These are phyloP conservation scores for Mollisia scopiformis DNA, from an alignment of 2,329 filamentous ascomycete species.

Conservation along the genomic window DNA sequence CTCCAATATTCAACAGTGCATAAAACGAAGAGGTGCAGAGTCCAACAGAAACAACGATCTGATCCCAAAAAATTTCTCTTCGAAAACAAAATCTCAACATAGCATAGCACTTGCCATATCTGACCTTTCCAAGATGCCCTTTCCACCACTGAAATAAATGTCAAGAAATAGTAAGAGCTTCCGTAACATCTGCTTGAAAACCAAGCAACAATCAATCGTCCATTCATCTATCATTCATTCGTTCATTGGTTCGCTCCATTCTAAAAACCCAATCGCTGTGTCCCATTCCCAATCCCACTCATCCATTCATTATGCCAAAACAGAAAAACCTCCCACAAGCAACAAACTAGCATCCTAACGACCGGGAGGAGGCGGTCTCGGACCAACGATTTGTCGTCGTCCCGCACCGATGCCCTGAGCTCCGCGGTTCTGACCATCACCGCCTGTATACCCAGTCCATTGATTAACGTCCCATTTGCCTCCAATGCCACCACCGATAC, in stretches of 20 bases:
- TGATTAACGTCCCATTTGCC: slow-evolving; percentile 66
- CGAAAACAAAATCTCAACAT: no score
- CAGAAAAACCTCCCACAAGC: neutral
- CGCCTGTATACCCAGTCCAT: slow-evolving; percentile 72
- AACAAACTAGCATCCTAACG: slow-evolving; percentile 4
- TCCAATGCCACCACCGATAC: slow-evolving; percentile 66
- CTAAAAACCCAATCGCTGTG: neutral
- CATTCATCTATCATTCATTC: neutral
- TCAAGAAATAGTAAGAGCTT: no score
- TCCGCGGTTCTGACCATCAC: slow-evolving; percentile 73
- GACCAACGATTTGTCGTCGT: slow-evolving; percentile 78
- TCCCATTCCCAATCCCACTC: no score
- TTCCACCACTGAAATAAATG: no score
- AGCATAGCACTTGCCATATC: no score
- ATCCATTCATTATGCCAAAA: neutral
- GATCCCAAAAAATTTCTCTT: no score
- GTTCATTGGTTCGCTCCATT: neutral
- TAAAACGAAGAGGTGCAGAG: no score
- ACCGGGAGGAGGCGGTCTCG: slow-evolving; percentile 61
- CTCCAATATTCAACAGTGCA: no score
- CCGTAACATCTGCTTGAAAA: no score
- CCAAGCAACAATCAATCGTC: neutral
- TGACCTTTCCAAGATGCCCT: no score
- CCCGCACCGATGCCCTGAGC: slow-evolving; percentile 68
- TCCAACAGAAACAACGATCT: no score